Base-by-base conservation (phyloP, 2,329 filamentous ascomycete genomes). In the Zymoseptoria crescenta region DNA sequence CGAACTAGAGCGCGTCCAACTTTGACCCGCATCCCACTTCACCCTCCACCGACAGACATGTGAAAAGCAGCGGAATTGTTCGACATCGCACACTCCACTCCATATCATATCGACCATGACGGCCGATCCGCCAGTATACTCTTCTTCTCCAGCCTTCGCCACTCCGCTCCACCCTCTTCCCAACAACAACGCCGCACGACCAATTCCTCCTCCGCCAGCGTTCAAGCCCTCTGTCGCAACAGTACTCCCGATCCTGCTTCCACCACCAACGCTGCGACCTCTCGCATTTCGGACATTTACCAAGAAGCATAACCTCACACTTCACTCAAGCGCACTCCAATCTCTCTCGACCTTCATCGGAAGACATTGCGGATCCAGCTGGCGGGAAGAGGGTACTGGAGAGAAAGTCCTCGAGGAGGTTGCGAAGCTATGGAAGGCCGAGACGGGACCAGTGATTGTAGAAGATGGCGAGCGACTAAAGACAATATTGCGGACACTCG, bases 261-360 rank as follows among this genome's bases (percentile, higher is more conserved):
- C 93, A 3, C 89, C 92, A 0, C 85, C 91, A 8, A 95, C 89
- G 0, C 78, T 99, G 49, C 83, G 95, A 62, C 93, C 94, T 2
- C 81, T 97, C 20, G 95, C 94, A 8, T 97, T 99, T 71, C 86
- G 94, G 52, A 95, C 90, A 0, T 96, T 99, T 66, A 99, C 94
- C 1, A 96, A 96, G 75, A 99, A 97, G 71, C 91, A 99, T 76
- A 95, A 93, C 67, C 80, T 99, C 58, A 97, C 92, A 0, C 83
- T 99, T 56, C 92, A 89, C 7, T 94, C 93, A 0, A 85, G 91
- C 0, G 91, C 94, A 0, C 79, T 99, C 4, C 87, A 93, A 73
- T 84, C 89, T 52, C 81, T 99, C 30, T 92, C 94, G 20, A 82
- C 84, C 1, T 99, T 99, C 73, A 88, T 99, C 56, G 95, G 94